These are phyloP conservation scores for Trametes maxima DNA, from an alignment of 768 basidiomycete genomes.

Conservation along the genomic window DNA sequence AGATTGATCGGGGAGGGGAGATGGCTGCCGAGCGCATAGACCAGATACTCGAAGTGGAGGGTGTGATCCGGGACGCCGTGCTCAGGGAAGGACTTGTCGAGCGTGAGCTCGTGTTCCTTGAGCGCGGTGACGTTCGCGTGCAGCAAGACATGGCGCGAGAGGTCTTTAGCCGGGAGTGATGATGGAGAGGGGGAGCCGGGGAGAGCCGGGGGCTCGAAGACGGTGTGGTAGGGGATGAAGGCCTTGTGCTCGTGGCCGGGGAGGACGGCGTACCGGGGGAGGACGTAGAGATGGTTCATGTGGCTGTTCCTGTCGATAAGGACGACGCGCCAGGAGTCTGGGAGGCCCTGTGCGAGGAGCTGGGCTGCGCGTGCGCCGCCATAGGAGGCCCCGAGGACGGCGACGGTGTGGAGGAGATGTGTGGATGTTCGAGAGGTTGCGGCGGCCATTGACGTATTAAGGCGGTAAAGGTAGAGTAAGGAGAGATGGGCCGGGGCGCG, in stretches of 20 bases:
- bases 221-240: conserved; percentile 58
- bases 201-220: conserved; percentile 38
- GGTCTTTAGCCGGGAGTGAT: background rate
- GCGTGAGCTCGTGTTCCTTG: conserved; percentile 41
- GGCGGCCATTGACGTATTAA: conserved; percentile 18
- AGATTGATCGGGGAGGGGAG: conserved; percentile 57
- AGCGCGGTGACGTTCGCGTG: conserved; percentile 50
- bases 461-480: conserved; percentile 23
- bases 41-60: conserved; percentile 55
- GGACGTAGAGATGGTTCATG: conserved; percentile 48
- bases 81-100: conserved; percentile 52
- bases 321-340: conserved; percentile 55
- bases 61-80: conserved; percentile 38
- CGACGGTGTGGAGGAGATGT: conserved; percentile 41
- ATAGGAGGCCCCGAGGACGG: conserved; percentile 58
- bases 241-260: conserved; percentile 68
- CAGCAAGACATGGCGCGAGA: conserved; percentile 36
- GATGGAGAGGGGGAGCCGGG: background rate
- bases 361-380: conserved; percentile 56
- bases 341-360: conserved; percentile 49
- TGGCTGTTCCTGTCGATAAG: conserved; percentile 64
- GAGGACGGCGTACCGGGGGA: conserved; percentile 59
- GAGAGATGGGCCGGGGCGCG: conserved; percentile 11
- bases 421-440: background rate
- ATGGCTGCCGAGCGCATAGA: conserved; percentile 64